Percentiles rank a stretch among this genome's conserved stretches.
These are phyloP conservation scores for Akanthomyces muscarius DNA, from an alignment of 2,329 filamentous ascomycete genomes.

Conservation along the genomic window DNA sequence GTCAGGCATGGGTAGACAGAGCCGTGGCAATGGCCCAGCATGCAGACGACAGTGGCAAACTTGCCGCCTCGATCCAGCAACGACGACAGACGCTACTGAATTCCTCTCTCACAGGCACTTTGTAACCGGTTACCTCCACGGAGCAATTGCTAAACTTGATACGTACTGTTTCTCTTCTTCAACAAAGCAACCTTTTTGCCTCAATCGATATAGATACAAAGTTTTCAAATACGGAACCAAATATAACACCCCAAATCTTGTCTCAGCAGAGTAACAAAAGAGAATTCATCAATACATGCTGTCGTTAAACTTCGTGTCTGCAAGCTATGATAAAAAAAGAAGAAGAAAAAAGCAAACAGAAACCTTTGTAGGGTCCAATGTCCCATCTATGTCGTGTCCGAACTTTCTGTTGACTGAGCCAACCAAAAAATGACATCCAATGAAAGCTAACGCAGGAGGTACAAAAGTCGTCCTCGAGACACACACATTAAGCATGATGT, in stretches of 20 bases:
- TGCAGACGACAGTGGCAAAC: slow-evolving; percentile 48
- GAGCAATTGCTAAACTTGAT: not conserved
- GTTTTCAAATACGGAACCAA: not conserved
- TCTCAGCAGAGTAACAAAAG: not conserved
- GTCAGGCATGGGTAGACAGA: slow-evolving; percentile 58
- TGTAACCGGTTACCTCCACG: not conserved
- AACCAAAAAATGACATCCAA: not conserved
- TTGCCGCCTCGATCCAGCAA: slow-evolving; percentile 42
- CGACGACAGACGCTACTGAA: slow-evolving; percentile 40
- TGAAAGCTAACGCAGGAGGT: not conserved
- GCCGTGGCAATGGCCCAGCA: slow-evolving; percentile 60
- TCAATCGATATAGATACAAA: not conserved
- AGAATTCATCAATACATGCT: slow-evolving; percentile 15
- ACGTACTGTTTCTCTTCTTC: not conserved
- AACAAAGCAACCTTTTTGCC: not conserved
- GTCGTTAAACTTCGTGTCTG: slow-evolving; percentile 9
- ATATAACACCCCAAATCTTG: not conserved
- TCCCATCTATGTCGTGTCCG: slow-evolving; percentile 8
- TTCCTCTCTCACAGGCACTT: not conserved
- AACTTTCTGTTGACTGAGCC: not conserved
- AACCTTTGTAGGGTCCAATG: slow-evolving; percentile 1
- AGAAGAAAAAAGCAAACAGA: not conserved
- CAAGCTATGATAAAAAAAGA: not conserved
- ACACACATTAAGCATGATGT: not conserved
- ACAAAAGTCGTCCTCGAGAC: not conserved